These are phyloP conservation scores for Lasiosphaeria hispida DNA, from an alignment of 495 filamentous ascomycete species.

Conservation along the genomic window DNA sequence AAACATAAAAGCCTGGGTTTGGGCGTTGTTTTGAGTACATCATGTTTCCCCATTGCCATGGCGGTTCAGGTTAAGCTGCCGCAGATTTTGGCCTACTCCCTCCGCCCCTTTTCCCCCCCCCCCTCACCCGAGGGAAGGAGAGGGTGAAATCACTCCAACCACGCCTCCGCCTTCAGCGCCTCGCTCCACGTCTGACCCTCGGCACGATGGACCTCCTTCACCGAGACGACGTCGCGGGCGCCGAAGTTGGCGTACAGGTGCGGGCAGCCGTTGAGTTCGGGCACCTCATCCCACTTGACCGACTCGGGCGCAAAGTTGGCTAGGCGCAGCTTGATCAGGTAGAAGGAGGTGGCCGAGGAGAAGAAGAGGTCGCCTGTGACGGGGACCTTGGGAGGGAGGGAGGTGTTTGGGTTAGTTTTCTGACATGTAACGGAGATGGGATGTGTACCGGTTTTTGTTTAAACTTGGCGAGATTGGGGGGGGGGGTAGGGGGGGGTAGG, in stretches of 20 bases:
- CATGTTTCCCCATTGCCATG: too few species aligned
- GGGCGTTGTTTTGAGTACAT: slow-evolving; percentile 1
- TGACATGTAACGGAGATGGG: too few species aligned
- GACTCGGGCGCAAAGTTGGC: slow-evolving; percentile 19
- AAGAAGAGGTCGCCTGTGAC: slow-evolving; percentile 52
- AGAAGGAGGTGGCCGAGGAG: slow-evolving; percentile 29
- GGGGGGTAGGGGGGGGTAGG: background rate
- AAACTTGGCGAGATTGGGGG: background rate
- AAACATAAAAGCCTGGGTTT: slow-evolving; percentile 6
- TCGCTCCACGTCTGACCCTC: slow-evolving; percentile 39
- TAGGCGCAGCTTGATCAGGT: slow-evolving; percentile 42
- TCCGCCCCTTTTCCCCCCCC: too few species aligned
- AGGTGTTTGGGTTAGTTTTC: too few species aligned
- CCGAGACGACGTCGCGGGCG: slow-evolving; percentile 34
- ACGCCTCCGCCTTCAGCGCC: slow-evolving; percentile 24
- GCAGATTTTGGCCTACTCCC: too few species aligned
- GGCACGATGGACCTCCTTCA: slow-evolving; percentile 29
- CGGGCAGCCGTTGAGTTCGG: slow-evolving; percentile 38
- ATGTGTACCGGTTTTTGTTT: background rate
- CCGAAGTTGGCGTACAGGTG: slow-evolving; percentile 51
- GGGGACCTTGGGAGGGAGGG: slow-evolving; percentile 34
- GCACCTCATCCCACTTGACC: slow-evolving; percentile 44
- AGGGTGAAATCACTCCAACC: slow-evolving; percentile 21
- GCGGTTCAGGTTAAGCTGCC: too few species aligned
- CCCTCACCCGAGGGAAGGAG: background rate